Evolutionary conservation across 169 alveolate species (phyloP).

Genomic region (Plasmodium inui): DNA sequence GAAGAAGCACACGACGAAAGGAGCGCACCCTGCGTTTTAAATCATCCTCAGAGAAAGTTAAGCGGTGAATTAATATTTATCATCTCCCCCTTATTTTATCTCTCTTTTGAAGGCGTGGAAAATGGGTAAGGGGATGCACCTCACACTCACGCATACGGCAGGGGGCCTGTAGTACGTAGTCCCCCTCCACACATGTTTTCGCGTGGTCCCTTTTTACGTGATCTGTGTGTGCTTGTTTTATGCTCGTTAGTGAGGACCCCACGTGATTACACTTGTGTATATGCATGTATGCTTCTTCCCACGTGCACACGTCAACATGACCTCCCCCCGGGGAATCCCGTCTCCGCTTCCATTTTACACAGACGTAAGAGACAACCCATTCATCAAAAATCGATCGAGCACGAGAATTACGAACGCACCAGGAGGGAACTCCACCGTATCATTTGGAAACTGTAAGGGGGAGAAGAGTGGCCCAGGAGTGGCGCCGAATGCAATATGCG

Average conservation of each 20-base stretch:
- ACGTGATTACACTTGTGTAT: not conserved
- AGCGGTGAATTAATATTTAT: not conserved
- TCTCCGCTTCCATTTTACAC: not conserved
- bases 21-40: not conserved
- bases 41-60: not conserved
- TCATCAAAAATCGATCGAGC: conserved; percentile 55
- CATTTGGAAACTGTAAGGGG: conserved; percentile 68
- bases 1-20: not conserved
- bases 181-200: not conserved
- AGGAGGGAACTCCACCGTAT: conserved; percentile 66
- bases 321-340: not conserved
- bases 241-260: not conserved
- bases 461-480: not conserved
- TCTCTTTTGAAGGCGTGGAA: not conserved
- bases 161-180: not conserved
- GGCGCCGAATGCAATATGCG: not conserved
- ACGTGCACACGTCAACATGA: not conserved
- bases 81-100: not conserved
- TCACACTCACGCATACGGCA: not conserved
- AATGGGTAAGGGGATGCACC: conserved; percentile 1
- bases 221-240: not conserved
- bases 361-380: conserved; percentile 71
- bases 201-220: not conserved
- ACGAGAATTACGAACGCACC: conserved; percentile 62
- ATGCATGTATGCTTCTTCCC: not conserved